A percentile compares a stretch with the other conserved stretches of the same genome.
Evolutionary conservation across 140 eudicot genomes (phyloP).

Genomic region (Senecio squalidus): DNA sequence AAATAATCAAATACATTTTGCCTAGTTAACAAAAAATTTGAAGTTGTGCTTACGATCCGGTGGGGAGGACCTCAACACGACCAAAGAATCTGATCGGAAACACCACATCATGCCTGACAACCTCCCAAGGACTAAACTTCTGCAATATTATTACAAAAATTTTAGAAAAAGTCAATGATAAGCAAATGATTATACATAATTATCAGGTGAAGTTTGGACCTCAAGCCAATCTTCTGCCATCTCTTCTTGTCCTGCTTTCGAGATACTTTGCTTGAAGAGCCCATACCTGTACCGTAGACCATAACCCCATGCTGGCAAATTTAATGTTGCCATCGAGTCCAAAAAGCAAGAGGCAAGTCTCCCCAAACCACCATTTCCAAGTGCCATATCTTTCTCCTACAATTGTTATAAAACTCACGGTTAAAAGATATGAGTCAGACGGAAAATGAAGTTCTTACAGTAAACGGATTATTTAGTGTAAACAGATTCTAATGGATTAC

Average conservation of each 20-base stretch:
- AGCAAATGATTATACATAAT: neutral
- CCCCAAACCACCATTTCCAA: slow-evolving; percentile 98
- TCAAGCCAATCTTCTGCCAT: slow-evolving; percentile 98
- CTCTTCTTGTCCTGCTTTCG: slow-evolving; percentile 90
- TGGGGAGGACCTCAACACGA: slow-evolving; percentile 75
- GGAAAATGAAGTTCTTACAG: too few species aligned
- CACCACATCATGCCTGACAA: slow-evolving; percentile 86
- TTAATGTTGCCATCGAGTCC: slow-evolving; percentile 98
- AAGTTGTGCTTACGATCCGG: slow-evolving; percentile 78
- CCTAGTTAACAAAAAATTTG: slow-evolving; percentile 3
- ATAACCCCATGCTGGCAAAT: slow-evolving; percentile 99
- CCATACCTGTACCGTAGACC: slow-evolving; percentile 97
- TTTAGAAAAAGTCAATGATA: neutral
- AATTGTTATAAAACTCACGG: neutral
- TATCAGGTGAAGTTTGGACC: slow-evolving; percentile 38
- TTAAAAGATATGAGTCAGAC: neutral
- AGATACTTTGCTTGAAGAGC: slow-evolving; percentile 84
- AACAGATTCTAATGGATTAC: slow-evolving; percentile 26
- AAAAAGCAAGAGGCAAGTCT: slow-evolving; percentile 99
- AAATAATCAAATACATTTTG: neutral
- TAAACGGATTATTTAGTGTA: too few species aligned
- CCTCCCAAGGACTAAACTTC: slow-evolving; percentile 99
- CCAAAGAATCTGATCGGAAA: slow-evolving; percentile 96
- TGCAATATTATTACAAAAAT: slow-evolving; percentile 30
- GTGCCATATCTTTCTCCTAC: slow-evolving; percentile 98